These are phyloP conservation scores for Litsea cubeba DNA, from an alignment of 164 flowering plant species.

Conservation along the genomic window DNA sequence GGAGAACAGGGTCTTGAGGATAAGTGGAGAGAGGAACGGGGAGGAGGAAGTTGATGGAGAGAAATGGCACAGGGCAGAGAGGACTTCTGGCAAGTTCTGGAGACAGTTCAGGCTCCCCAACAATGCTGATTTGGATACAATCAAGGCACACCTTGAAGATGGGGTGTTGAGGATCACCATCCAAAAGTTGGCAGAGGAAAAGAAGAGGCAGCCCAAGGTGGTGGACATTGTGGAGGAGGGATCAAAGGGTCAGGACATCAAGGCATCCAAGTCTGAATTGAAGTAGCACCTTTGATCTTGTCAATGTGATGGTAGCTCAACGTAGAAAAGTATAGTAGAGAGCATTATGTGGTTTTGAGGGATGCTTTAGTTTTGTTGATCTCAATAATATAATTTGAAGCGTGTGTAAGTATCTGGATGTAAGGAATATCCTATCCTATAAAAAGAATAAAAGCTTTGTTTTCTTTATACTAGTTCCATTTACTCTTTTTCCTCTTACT, in stretches of 20 bases:
- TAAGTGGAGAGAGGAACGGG: constrained; percentile 41
- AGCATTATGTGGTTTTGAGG: too few species aligned
- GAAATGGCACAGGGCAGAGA: constrained; percentile 49
- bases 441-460: too few species aligned
- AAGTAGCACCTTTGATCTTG: not conserved
- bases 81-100: constrained; percentile 38
- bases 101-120: constrained; percentile 47
- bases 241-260: constrained; percentile 10
- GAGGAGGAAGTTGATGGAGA: constrained; percentile 27
- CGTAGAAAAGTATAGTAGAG: too few species aligned
- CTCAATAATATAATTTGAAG: too few species aligned
- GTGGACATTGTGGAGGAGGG: constrained; percentile 21
- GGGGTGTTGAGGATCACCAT: constrained; percentile 44
- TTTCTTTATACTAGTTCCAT: too few species aligned
- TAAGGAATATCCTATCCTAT: too few species aligned
- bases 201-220: constrained; percentile 29
- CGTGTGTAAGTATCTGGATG: too few species aligned
- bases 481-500: too few species aligned
- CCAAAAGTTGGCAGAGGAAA: constrained; percentile 33
- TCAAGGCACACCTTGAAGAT: constrained; percentile 39
- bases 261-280: not conserved
- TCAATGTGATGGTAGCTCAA: too few species aligned
- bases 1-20: constrained; percentile 41
- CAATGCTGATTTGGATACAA: constrained; percentile 32
- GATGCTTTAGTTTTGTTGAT: too few species aligned